Evolutionary conservation across 257 asterid genomes (phyloP).

Genomic region (Voacanga thouarsii): DNA sequence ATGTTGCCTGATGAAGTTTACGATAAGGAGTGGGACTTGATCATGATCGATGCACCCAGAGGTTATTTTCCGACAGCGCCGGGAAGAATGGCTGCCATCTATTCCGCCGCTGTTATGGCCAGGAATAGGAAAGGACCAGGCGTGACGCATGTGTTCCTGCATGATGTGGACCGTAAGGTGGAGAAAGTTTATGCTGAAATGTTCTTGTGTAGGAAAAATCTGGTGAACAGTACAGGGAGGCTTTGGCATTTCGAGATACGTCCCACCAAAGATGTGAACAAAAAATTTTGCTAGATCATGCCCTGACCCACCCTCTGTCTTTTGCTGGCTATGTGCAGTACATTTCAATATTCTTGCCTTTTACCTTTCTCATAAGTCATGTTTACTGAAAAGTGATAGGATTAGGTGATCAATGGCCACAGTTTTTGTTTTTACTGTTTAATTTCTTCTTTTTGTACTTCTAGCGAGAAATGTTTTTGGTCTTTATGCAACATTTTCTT

Average conservation of each 20-base stretch:
- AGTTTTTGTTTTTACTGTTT: too few species aligned
- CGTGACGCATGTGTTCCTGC: constrained; percentile 69
- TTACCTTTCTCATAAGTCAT: background rate
- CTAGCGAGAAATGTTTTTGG: background rate
- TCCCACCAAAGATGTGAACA: constrained; percentile 29
- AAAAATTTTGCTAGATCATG: constrained; percentile 43
- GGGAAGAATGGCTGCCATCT: constrained; percentile 90
- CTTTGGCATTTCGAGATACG: constrained; percentile 78
- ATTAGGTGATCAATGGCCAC: too few species aligned
- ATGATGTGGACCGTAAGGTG: constrained; percentile 76
- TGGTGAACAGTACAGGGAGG: constrained; percentile 52
- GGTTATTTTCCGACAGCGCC: constrained; percentile 78
- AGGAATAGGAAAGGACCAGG: constrained; percentile 64
- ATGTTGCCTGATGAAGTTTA: constrained; percentile 67
- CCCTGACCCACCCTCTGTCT: too few species aligned
- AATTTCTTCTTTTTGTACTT: background rate
- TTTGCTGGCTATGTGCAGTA: too few species aligned
- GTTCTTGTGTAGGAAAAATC: constrained; percentile 62
- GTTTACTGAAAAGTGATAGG: too few species aligned
- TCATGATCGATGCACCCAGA: constrained; percentile 90
- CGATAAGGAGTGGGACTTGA: constrained; percentile 78
- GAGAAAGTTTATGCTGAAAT: constrained; percentile 67
- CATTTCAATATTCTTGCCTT: background rate
- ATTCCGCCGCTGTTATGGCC: constrained; percentile 90
- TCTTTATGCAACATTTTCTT: background rate